phyloP scores from a whole-genome alignment of 441 rosid genomes.

The Biscutella laevigata region DNA sequence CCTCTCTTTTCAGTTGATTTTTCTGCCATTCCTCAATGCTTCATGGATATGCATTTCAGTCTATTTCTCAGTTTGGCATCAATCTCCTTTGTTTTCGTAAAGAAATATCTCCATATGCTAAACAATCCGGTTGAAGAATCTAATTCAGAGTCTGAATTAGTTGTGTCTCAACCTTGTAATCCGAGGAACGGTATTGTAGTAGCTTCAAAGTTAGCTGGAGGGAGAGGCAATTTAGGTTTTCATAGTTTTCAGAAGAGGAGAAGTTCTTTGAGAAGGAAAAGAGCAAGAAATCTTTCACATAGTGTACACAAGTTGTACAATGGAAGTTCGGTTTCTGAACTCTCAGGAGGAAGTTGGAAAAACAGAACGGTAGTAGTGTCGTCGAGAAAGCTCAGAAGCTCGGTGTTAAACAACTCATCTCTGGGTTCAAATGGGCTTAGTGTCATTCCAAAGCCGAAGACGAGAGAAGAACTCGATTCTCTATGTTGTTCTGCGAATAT shows the following conservation, averaged over 20 bases:
- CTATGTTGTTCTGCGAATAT: constrained; percentile 54
- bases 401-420: constrained; percentile 24
- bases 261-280: constrained; percentile 59
- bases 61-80: constrained; percentile 24
- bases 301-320: constrained; percentile 36
- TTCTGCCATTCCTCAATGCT: constrained; percentile 58
- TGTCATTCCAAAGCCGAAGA: constrained; percentile 22
- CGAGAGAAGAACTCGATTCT: constrained; percentile 29
- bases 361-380: constrained; percentile 41
- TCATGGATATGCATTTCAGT: constrained; percentile 44
- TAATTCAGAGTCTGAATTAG: constrained; percentile 16
- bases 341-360: constrained; percentile 45
- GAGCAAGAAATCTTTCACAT: constrained; percentile 48
- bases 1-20: constrained; percentile 68
- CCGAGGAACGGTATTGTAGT: constrained; percentile 25
- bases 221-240: constrained; percentile 45
- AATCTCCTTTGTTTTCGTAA: constrained; percentile 33
- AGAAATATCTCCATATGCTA: constrained; percentile 26
- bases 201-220: constrained; percentile 40
- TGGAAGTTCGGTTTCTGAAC: constrained; percentile 47
- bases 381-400: constrained; percentile 40
- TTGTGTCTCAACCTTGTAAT: constrained; percentile 19
- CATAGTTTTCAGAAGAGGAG: constrained; percentile 68
- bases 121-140: constrained; percentile 20
- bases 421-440: constrained; percentile 26